Base-by-base conservation (phyloP, 2,329 filamentous ascomycete species). In the Ramularia endophylla region DNA sequence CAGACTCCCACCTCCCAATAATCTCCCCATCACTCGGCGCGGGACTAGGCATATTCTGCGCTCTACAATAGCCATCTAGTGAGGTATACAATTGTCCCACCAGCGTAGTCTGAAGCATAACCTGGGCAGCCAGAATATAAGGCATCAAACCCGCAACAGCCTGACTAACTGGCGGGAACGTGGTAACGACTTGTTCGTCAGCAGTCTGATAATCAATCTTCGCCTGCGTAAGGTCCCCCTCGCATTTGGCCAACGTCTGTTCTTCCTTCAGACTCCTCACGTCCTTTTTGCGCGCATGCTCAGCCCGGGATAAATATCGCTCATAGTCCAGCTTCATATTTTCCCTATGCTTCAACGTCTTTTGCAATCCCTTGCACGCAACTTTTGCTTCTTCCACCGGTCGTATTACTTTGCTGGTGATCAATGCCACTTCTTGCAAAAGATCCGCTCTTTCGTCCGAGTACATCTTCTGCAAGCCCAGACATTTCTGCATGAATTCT, bases 271-370 rank as follows among this genome's bases (percentile, higher is more conserved):
- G 76, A 3, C 77, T 80, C 41, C 80, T 78, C 27, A 77, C 81
- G 16, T 75, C 68, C 63, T 92, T 92, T 60, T 81, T 81, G 52
- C 80, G 72, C 29, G 81, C 73, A 54, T 77, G 79, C 56, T 85
- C 81, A 27, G 81, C 80, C 47, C 81, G 80, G 53, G 81, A 77
- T 61, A 86, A 80, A 52, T 81, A 81, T 53, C 84, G 78, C 64
- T 94, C 87, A 58, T 81, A 92, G 60, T 94, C 87, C 44, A 89
- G 62, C 74, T 81, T 82, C 65, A 81, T 85, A 55, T 89, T 85
- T 59, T 92, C 85, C 34, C 87, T 73, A 63, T 87, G 88, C 67
- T 90, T 92, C 57, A 94, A 86, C 1, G 81, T 82, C 66, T 88
- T 92, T 57, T 84, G 81, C 60, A 92, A 72, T 2, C 83, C 80